phyloP scores from a whole-genome alignment of 163 green algal species.

The Scenedesmus sp. region DNA sequence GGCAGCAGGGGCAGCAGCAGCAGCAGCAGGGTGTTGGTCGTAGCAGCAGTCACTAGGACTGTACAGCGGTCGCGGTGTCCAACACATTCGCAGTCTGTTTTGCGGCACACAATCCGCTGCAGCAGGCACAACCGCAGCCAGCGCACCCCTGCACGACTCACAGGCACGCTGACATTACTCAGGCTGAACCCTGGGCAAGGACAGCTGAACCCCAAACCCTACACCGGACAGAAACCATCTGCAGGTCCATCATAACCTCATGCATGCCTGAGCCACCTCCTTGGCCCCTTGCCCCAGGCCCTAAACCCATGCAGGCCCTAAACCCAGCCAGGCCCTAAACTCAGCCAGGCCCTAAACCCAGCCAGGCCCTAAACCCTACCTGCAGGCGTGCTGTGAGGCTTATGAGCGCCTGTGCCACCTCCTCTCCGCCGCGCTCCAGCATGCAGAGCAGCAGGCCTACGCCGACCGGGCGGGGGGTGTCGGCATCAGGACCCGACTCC shows the following conservation, averaged over 20 bases:
- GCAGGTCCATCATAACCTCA: background rate
- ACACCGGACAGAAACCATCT: too few relatives aligned
- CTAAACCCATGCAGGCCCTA: background rate
- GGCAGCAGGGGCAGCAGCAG: conserved; percentile 10
- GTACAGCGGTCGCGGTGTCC: background rate
- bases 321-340: background rate
- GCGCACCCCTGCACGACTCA: too few relatives aligned
- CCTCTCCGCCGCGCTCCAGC: conserved; percentile 75
- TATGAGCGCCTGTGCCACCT: conserved; percentile 72
- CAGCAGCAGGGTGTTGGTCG: too few relatives aligned
- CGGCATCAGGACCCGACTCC: conserved; percentile 82
- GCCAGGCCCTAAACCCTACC: conserved; percentile 42
- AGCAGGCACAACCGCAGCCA: too few relatives aligned
- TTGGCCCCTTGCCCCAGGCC: background rate
- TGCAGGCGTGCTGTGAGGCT: conserved; percentile 68
- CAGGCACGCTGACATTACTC: too few relatives aligned
- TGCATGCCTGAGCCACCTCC: background rate
- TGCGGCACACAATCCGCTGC: too few relatives aligned
- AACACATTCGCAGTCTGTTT: background rate
- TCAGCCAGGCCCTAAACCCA: background rate
- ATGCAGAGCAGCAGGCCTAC: conserved; percentile 88
- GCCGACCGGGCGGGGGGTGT: conserved; percentile 84
- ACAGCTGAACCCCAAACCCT: too few relatives aligned
- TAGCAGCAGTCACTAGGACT: background rate
- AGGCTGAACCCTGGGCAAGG: too few relatives aligned